Evolutionary conservation across 805 yeast genomes (phyloP), one percentile per base, ranked within the genome.

Genomic region (Saturnispora zaruensis): DNA sequence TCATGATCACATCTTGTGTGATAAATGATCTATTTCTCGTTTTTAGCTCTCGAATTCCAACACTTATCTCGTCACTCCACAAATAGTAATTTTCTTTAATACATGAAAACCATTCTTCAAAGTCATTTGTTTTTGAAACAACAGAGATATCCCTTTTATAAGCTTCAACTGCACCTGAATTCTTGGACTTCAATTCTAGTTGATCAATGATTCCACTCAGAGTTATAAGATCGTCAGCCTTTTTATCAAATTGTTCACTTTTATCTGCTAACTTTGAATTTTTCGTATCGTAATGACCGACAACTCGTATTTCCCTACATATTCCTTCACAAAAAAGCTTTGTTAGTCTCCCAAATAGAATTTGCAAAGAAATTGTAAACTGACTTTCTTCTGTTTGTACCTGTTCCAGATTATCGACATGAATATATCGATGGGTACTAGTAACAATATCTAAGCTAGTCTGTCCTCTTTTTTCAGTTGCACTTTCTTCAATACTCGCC

Each of bases 151-250:
- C 67, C 5, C 47, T 46, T 40, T 59, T 60, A 45, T 62, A 51
- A 51, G 52, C 44, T 46, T 53, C 49, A 41, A 60, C 46, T 4
- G 57, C 58, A 25, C 50, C 55, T 13, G 36, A 38, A 20, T 41
- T 36, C 8, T 37, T 56, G 40, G 58, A 57, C 48, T 56, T 57
- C 57, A 66, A 33, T 6, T 52, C 50, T 16, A 81, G 52, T 52
- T 74, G 74, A 62, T 83, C 90, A 24, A 82, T 74, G 1, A 84
- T 68, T 2, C 90, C 93, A 59, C 86, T 80, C 6, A 82, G 70
- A 21, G 81, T 61, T 1, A 78, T 68, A 44, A 66, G 65, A 7
- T 66, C 58, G 3, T 57, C 52, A 41, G 13, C 45, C 51, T 28
- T 24, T 32, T 18, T 41, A 9, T n/a, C 18, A 32, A 28, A 37